Base-by-base conservation (phyloP, 2,329 filamentous ascomycete species). In the Apiospora hydei region DNA sequence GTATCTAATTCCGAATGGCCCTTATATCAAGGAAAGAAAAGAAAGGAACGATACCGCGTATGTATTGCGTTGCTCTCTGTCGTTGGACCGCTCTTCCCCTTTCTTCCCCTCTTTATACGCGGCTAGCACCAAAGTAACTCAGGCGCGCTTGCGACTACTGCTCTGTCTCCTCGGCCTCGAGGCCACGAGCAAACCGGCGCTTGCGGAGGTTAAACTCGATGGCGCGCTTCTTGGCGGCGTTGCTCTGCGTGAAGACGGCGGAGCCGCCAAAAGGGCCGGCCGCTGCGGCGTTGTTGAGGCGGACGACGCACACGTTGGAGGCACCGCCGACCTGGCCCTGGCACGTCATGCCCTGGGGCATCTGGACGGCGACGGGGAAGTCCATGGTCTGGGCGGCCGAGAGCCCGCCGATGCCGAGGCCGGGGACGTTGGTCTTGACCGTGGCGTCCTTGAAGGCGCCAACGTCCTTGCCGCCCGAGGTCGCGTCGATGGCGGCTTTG, bases 231-330 rank as follows among this genome's bases (percentile, higher is more conserved):
- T 86, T 85, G 44, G 86, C 87, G 21, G 84, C 83, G 21, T 85
- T 71, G 73, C 83, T 85, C 85, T 91, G 88, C 0, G 88, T 91
- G 80, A 92, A 92, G 57, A 88, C 90, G 47, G 85, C 88, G 41
- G 88, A 89, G 71, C 90, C 90, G 78, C 90, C 90, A 74, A 92
- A 92, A 38, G 90, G 90, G 8, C 90, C 90, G 14, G 90, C 88
- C 30, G 85, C 82, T 26, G 90, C 88, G 1, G 80, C 76, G 83
- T 92, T 92, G 79, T 88, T 85, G 71, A 92, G 82, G 73, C 89
- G 88, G 57, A 90, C 88, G 73, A 92, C 81, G 82, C 90, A 92
- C 76, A 92, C 89, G 77, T 89, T 89, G 73, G 82, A 76, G n/a
- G 86, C 89, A 46, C 88, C 89, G 69, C 85, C 90, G 7, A 86